These are phyloP conservation scores for Vanrija sp. DNA, from an alignment of 1,284 basidiomycete genomes.

Conservation along the genomic window DNA sequence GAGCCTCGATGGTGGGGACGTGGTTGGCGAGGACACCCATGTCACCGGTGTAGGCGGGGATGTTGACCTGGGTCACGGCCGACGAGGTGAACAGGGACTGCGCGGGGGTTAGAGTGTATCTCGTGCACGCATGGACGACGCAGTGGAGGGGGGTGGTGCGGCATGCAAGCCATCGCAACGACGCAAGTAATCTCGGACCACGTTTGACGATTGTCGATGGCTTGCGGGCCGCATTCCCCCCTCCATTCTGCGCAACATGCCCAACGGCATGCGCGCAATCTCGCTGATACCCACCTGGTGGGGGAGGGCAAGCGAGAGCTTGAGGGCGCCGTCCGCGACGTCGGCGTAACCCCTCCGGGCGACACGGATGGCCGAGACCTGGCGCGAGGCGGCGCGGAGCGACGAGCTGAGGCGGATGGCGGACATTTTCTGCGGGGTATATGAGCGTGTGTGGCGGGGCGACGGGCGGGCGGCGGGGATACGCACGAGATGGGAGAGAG, in stretches of 20 bases:
- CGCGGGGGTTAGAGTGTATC: conserved; percentile 14
- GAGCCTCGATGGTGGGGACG: conserved; percentile 86
- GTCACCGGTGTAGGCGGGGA: conserved; percentile 89
- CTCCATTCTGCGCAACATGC: not conserved
- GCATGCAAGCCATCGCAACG: no score
- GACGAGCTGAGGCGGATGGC: conserved; percentile 41
- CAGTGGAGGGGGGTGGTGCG: no score
- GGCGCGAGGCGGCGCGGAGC: conserved; percentile 43
- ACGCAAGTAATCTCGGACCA: no score
- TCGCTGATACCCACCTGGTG: conserved; percentile 69
- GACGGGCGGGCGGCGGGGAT: not conserved
- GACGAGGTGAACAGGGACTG: conserved; percentile 81
- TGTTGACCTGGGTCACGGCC: conserved; percentile 90
- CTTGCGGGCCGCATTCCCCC: not conserved
- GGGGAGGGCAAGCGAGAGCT: conserved; percentile 85
- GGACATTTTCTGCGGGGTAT: conserved; percentile 30
- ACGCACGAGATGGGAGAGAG: conserved; percentile 4
- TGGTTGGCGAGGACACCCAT: conserved; percentile 98
- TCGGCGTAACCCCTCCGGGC: conserved; percentile 83
- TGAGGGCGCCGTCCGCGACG: conserved; percentile 56
- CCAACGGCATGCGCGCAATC: not conserved
- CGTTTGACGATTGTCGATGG: no score
- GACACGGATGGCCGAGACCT: conserved; percentile 43
- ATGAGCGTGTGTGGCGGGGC: conserved; percentile 2
- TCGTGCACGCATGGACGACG: no score